Base-by-base conservation (phyloP, 1,139 yeast species). In the Taiozyma sp. region DNA sequence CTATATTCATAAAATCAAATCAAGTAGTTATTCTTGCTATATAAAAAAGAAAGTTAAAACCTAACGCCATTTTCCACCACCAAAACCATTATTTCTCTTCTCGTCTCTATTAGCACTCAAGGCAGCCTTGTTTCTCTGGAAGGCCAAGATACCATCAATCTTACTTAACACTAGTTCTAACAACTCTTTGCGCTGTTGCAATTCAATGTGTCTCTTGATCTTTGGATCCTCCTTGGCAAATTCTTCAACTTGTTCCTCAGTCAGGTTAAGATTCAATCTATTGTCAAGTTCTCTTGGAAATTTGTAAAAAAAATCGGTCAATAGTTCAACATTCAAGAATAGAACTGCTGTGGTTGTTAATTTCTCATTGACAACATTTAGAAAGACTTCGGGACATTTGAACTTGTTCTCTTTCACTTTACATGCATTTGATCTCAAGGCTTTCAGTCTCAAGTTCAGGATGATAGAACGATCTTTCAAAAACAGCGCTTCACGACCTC, bases 161-260 rank as follows among this genome's bases (percentile, higher is more conserved):
- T 88, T 93, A 52, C 75, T 77, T 61, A 91, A 68, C 0, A 98
- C 99, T 52, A 87, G 72, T 59, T 89, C 95, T 51, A 95, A 75
- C 53, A 90, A 71, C 61, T 90, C 97, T 66, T 93, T 91, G 48
- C 97, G 80, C 67, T 89, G 95, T 67, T 95, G 99, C 55, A 95
- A 72, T 63, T 93, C 97, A 58, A 95, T 87, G 63, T 95, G 99
- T 59, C 85, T 80, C 64, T 85, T 85, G 53, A 93, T 81, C 69
- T 85, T 88, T 16, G 96, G 95, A 70, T 95, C 99, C 67, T 95
- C 98, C 62, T 89, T 89, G 1, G 99, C 99, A 71, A 91, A 88
- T 53, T 72, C 71, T 62, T 91, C 98, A 53, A 93, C 77, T 63
- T 91, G 95, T 50, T 89, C 96, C 48, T 76, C 76, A 11, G 81